phyloP scores from a whole-genome alignment of 768 basidiomycete species.

The Rhizopogon vinicolor region DNA sequence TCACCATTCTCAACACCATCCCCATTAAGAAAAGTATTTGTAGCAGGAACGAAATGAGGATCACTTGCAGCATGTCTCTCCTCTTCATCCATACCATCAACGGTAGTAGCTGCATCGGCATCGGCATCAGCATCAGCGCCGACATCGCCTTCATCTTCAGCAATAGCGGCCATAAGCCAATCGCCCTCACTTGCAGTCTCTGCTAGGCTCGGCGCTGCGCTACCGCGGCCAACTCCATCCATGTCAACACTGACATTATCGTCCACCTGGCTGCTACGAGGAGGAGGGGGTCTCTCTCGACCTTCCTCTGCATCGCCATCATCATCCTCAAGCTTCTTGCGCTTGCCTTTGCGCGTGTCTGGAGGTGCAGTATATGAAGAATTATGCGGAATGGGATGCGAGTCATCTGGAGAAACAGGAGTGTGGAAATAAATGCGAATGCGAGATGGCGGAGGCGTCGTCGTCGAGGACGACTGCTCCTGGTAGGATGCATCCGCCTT shows the following conservation, averaged over 20 bases:
- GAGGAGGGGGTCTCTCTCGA: conserved; percentile 62
- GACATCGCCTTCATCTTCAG: conserved; percentile 59
- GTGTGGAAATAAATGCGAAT: conserved; percentile 93
- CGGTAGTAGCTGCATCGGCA: conserved; percentile 40
- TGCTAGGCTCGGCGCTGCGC: conserved; percentile 63
- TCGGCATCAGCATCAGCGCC: conserved; percentile 53
- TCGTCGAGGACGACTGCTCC: conserved; percentile 24
- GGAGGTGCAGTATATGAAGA: conserved; percentile 44
- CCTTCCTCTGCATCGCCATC: conserved; percentile 77
- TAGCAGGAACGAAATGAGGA: conserved; percentile 29
- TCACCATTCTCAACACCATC: conserved; percentile 46
- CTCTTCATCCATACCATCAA: conserved; percentile 43
- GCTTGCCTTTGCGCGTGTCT: conserved; percentile 72
- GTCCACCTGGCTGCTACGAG: conserved; percentile 35
- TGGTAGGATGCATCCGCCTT: conserved; percentile 23
- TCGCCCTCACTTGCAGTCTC: conserved; percentile 69
- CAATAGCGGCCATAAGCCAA: conserved; percentile 89
- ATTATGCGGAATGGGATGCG: conserved; percentile 67
- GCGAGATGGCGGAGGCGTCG: conserved; percentile 62
- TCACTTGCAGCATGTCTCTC: conserved; percentile 36
- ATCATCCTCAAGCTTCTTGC: conserved; percentile 88
- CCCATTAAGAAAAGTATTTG: conserved; percentile 28
- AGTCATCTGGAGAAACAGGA: conserved; percentile 78
- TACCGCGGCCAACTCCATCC: conserved; percentile 53
- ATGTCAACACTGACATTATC: conserved; percentile 55